Evolutionary conservation across 352 stramenopile species (phyloP).

Genomic region (Phytophthora melonis): DNA sequence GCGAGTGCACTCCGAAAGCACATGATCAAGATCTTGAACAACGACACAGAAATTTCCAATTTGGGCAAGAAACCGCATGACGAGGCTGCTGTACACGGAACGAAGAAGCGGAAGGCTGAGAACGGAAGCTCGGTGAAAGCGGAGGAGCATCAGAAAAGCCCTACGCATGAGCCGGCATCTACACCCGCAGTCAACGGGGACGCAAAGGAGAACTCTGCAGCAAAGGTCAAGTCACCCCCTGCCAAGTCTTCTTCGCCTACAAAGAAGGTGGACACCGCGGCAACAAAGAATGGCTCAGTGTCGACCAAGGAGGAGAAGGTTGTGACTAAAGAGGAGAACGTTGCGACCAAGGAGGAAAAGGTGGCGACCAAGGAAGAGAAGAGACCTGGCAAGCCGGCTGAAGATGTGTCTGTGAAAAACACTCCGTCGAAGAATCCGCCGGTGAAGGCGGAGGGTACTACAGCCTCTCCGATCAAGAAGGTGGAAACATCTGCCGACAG

Average conservation of each 20-base stretch:
- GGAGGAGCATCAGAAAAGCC: slow-evolving; percentile 28
- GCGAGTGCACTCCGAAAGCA: slow-evolving; percentile 84
- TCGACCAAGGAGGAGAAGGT: too few species aligned
- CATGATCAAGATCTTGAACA: slow-evolving; percentile 71
- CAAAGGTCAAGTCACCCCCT: slow-evolving; percentile 7
- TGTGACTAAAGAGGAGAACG: too few species aligned
- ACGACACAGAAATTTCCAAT: slow-evolving; percentile 50
- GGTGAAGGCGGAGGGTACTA: slow-evolving; percentile 15
- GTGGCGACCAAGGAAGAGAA: slow-evolving; percentile 22
- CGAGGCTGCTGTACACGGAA: slow-evolving; percentile 31
- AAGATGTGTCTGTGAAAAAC: slow-evolving; percentile 7
- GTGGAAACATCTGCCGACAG: slow-evolving; percentile 7
- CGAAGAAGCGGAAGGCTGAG: slow-evolving; percentile 62
- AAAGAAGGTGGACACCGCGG: slow-evolving; percentile 25
- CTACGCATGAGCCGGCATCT: slow-evolving; percentile 6
- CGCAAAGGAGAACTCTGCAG: slow-evolving; percentile 12
- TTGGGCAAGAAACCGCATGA: slow-evolving; percentile 44
- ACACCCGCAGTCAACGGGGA: slow-evolving; percentile 22
- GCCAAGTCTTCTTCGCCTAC: neutral
- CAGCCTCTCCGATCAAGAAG: slow-evolving; percentile 14
- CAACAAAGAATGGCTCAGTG: slow-evolving; percentile 12
- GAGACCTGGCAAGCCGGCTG: neutral
- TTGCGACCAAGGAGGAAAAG: too few species aligned
- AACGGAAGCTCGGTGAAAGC: slow-evolving; percentile 29
- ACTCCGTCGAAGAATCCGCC: neutral